Evolutionary conservation across 768 basidiomycete species (phyloP), one percentile per base, ranked within the genome.

Genomic region (Lactarius tabidus): DNA sequence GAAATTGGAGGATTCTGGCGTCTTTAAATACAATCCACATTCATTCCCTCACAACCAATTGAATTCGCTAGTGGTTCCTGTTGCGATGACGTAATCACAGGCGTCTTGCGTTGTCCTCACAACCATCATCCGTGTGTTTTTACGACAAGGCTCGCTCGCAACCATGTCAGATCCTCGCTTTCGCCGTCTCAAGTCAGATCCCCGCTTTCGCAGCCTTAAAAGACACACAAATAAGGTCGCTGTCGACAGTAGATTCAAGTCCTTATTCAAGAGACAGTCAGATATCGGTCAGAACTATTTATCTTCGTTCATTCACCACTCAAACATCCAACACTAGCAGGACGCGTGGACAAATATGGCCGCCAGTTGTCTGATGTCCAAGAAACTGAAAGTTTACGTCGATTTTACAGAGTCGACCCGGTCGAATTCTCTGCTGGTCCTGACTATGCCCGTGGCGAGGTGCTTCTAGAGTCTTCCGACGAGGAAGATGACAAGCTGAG

Each of bases 371-470:
- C 88, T 26, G 78, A 77, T n/a, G 82, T 81, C 7, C 86, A 90
- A 57, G 89, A 93, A 59, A 80, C 83, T 60, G 93, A 94, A 63
- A 85, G 87, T 70, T 74, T 97, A 48, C 84, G 84, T 64, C 83
- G 87, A 57, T 95, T 91, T 76, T 96, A 96, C 74, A 89, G 85
- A 33, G 79, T 95, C 18, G 84, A 85, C 60, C 75, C 76, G 28
- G 75, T 75, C 26, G 76, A 76, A 6, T 72, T 72, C 31, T 71
- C 75, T 23, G 57, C 76, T 4, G 77, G 77, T 57, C 81, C 85
- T 33, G 96, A 98, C 76, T 91, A 89, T 71, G 97, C 97, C 57
- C 89, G 97, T 65, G 97, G 97, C 62, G 89, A 88, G 71, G 87
- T 88, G 1, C 79, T 93, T 14, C 82, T 98, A 70, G 89, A 94